Base-by-base conservation (phyloP, 768 basidiomycete species). In the Porphyrellus cyaneotinctus region DNA sequence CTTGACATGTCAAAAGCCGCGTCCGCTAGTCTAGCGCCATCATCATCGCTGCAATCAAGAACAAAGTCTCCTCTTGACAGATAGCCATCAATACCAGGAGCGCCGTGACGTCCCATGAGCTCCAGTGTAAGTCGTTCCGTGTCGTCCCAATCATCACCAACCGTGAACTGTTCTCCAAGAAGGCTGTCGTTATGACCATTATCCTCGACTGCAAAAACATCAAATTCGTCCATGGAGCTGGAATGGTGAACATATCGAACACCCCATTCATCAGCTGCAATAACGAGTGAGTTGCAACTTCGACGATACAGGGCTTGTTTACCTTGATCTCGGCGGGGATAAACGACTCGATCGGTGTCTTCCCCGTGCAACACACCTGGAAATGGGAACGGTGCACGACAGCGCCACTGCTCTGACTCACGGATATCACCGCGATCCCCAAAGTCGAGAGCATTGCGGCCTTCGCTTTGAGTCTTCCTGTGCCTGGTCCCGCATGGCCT, bases 381-480 rank as follows among this genome's bases (percentile, higher is more conserved):
- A 15, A 63, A 63, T 1, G 65, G 61, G 10, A 63, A 62, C 8
- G 65, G 70, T 56, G 37, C 67, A 61, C 56, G 71, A 66, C 57
- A 58, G 23, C 39, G 58, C 53, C 52, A 41, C 22, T 37, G 51
- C n/a, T 63, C 69, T 18, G 55, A 39, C 50, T 63, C 69, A 37
- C n/a, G 35, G 24, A 35, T 53, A 12, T 58, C 46, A 28, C 14
- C 53, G 33, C 64, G 61, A 31, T 63, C 52, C 17, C 60, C 66
- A 17, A 74, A 67, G 49, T 76, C 72, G 22, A 72, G 66, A 14
- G 73, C 67, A 32, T 76, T 67, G 45, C 75, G 71, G 24, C 72
- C 70, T 65, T 82, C 76, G 36, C 73, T 69, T 56, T 70, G 66
- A 11, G 75, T 72, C 32, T 70, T 75, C 17, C 81, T 73, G 53